These are phyloP conservation scores for Taiozyma sp. DNA, from an alignment of 1,139 yeast species.

Conservation along the genomic window DNA sequence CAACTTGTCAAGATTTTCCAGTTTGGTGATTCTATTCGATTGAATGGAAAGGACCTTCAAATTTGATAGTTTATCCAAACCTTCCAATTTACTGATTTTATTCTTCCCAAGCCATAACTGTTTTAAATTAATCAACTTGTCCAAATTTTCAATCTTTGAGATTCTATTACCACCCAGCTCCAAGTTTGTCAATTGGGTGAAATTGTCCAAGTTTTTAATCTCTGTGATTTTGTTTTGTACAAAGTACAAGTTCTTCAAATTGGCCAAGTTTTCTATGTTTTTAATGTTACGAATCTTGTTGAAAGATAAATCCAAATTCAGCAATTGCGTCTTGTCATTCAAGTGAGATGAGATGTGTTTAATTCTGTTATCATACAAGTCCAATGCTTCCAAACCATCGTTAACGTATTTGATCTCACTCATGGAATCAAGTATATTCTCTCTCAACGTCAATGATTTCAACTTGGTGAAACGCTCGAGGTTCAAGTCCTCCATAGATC, in stretches of 20 bases:
- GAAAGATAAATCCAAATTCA: slow-evolving; percentile 75
- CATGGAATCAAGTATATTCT: slow-evolving; percentile 71
- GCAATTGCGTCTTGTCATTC: slow-evolving; percentile 52
- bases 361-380: slow-evolving; percentile 87
- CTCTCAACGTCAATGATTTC: slow-evolving; percentile 69
- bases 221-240: slow-evolving; percentile 83
- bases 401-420: slow-evolving; percentile 61
- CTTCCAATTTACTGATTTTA: slow-evolving; percentile 59
- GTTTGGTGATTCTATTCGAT: slow-evolving; percentile 70
- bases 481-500: slow-evolving; percentile 59
- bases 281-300: slow-evolving; percentile 86
- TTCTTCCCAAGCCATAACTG: slow-evolving; percentile 96
- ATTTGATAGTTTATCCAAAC: slow-evolving; percentile 54
- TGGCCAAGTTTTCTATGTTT: slow-evolving; percentile 58
- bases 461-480: slow-evolving; percentile 53
- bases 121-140: slow-evolving; percentile 46
- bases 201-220: slow-evolving; percentile 59
- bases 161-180: slow-evolving; percentile 93
- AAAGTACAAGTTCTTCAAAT: slow-evolving; percentile 67
- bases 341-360: slow-evolving; percentile 72
- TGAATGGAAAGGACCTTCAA: slow-evolving; percentile 82
- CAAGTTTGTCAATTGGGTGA: slow-evolving; percentile 57
- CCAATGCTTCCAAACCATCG: slow-evolving; percentile 67
- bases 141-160: slow-evolving; percentile 49
- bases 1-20: slow-evolving; percentile 77